Percentiles rank a stretch among this genome's conserved stretches.
These are phyloP conservation scores for Russula sp. DNA, from an alignment of 768 basidiomycete genomes.

Conservation along the genomic window DNA sequence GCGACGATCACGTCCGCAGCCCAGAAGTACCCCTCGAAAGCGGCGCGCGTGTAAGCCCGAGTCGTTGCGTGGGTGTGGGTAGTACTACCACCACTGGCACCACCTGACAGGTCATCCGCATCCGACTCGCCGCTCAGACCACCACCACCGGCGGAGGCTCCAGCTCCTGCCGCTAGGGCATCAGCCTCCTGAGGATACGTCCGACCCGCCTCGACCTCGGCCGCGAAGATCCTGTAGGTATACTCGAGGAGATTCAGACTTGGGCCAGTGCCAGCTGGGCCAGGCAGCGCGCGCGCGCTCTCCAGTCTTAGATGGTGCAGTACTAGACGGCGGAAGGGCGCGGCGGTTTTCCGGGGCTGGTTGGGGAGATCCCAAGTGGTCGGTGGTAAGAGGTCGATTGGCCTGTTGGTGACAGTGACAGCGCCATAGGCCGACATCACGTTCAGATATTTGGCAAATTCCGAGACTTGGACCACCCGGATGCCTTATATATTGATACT, in stretches of 20 bases:
- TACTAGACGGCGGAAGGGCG: conserved; percentile 34
- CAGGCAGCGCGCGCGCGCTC: conserved; percentile 33
- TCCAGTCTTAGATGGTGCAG: conserved; percentile 39
- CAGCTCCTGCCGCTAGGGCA: conserved; percentile 34
- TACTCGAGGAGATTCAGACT: conserved; percentile 64
- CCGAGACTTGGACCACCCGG: not conserved
- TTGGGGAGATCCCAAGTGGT: conserved; percentile 46
- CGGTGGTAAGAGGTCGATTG: conserved; percentile 41
- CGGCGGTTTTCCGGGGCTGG: conserved; percentile 31
- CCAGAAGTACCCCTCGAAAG: conserved; percentile 76
- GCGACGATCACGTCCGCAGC: conserved; percentile 73
- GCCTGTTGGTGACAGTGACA: conserved; percentile 41
- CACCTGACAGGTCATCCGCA: no score
- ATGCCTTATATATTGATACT: not conserved
- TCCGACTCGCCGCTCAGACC: not conserved
- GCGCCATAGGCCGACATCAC: conserved; percentile 76
- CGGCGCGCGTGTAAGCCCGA: conserved; percentile 39
- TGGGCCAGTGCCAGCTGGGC: not conserved
- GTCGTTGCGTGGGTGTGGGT: no score
- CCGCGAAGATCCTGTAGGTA: conserved; percentile 61
- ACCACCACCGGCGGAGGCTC: no score
- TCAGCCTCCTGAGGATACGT: conserved; percentile 83
- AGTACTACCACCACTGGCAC: no score
- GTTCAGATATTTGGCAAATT: not conserved
- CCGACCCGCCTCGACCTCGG: conserved; percentile 67